A percentile compares a stretch with the other conserved stretches of the same genome.
These are phyloP conservation scores for Coleophoma crateriformis DNA, from an alignment of 2,329 filamentous ascomycete species.

Conservation along the genomic window DNA sequence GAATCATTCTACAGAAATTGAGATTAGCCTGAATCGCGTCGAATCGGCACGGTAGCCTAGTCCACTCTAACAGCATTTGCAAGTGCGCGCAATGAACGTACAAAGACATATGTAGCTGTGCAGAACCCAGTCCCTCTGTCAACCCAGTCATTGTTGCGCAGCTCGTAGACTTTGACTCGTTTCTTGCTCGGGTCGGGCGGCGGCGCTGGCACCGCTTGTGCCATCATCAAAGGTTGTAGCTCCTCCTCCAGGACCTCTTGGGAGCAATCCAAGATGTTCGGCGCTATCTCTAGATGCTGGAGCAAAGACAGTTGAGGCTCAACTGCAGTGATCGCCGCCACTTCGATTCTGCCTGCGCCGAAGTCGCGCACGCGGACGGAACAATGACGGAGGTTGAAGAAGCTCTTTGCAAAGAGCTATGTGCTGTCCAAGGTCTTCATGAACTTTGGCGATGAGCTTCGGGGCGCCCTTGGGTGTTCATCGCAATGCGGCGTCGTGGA, in stretches of 20 bases:
- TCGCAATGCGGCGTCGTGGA: not conserved
- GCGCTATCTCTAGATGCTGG: constrained; percentile 52
- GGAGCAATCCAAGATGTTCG: constrained; percentile 45
- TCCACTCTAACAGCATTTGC: not conserved
- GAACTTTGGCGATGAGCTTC: not conserved
- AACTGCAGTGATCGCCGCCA: constrained; percentile 16
- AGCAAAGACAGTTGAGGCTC: constrained; percentile 41
- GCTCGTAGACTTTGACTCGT: constrained; percentile 97
- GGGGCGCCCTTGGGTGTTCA: no score
- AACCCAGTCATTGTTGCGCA: constrained; percentile 98
- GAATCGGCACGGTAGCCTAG: constrained; percentile 1
- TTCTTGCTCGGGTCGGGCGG: constrained; percentile 48
- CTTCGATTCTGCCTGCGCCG: constrained; percentile 15
- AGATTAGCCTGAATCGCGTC: constrained; percentile 13
- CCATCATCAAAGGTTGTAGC: constrained; percentile 62
- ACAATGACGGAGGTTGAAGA: constrained; percentile 1
- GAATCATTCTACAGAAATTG: constrained; percentile 41
- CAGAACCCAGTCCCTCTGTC: constrained; percentile 97
- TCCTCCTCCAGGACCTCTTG: constrained; percentile 46
- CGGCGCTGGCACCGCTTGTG: constrained; percentile 65
- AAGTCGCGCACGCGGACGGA: constrained; percentile 10
- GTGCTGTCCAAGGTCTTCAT: not conserved
- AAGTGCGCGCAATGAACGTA: constrained; percentile 13
- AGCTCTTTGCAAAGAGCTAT: constrained; percentile 5
- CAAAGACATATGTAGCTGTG: constrained; percentile 46